These are phyloP conservation scores for Penicillium sp. DNA, from an alignment of 2,329 filamentous ascomycete species.

Conservation along the genomic window DNA sequence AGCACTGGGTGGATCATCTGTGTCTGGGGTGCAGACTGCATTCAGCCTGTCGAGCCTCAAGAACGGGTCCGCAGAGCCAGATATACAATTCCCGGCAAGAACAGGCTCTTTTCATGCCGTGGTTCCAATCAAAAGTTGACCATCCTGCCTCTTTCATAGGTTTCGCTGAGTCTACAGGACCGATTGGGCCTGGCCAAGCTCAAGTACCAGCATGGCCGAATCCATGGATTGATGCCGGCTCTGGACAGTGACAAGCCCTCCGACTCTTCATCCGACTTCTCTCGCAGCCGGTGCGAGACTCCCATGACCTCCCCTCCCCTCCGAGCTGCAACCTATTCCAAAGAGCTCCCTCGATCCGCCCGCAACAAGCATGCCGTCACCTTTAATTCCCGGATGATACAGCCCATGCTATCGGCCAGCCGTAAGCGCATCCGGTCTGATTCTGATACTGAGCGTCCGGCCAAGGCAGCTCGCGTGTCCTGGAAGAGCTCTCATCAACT, in stretches of 20 bases:
- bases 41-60: background rate
- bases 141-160: slow-evolving; percentile 57
- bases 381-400: slow-evolving; percentile 46
- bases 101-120: background rate
- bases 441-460: slow-evolving; percentile 57
- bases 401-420: slow-evolving; percentile 51
- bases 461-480: slow-evolving; percentile 61
- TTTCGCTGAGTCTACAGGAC: slow-evolving; percentile 89
- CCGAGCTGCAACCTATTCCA: slow-evolving; percentile 80
- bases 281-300: slow-evolving; percentile 57
- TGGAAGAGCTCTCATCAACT: slow-evolving; percentile 80
- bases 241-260: slow-evolving; percentile 79
- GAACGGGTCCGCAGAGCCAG: background rate
- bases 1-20: background rate
- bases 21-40: slow-evolving; percentile 7
- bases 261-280: slow-evolving; percentile 82
- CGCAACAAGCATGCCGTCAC: slow-evolving; percentile 48
- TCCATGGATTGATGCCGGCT: slow-evolving; percentile 75
- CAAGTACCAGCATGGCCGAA: slow-evolving; percentile 95
- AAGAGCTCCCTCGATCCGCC: slow-evolving; percentile 66
- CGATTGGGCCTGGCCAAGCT: slow-evolving; percentile 93
- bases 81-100: background rate
- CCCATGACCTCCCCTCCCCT: slow-evolving; percentile 79
- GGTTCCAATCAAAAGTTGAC: slow-evolving; percentile 2
- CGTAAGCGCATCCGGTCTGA: slow-evolving; percentile 72